These are phyloP conservation scores for Solanum etuberosum DNA, from an alignment of 257 asterid genomes.

Conservation along the genomic window DNA sequence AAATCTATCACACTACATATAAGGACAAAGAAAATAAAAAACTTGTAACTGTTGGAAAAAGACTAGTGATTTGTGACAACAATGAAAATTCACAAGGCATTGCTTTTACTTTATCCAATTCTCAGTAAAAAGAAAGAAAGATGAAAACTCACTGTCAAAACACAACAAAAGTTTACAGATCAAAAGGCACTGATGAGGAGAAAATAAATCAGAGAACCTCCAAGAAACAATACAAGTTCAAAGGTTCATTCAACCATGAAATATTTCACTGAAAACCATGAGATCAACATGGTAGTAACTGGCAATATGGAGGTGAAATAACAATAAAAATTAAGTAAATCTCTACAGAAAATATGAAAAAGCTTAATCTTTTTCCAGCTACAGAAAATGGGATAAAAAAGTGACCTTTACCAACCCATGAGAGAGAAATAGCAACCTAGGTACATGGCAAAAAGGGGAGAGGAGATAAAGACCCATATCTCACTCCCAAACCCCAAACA, in stretches of 20 bases:
- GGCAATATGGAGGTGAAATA: background rate
- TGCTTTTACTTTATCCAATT: constrained; percentile 8
- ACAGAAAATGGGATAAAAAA: constrained; percentile 8
- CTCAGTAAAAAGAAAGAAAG: background rate
- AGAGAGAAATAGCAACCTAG: background rate
- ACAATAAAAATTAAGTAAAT: background rate
- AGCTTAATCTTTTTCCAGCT: background rate
- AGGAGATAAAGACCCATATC: constrained; percentile 3
- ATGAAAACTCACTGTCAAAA: background rate
- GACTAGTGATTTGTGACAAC: constrained; percentile 21
- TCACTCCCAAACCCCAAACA: background rate
- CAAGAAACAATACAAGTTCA: background rate
- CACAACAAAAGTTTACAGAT: background rate
- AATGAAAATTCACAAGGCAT: constrained; percentile 1
- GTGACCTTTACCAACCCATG: constrained; percentile 15
- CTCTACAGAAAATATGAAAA: background rate
- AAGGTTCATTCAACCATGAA: background rate
- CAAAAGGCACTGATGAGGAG: background rate
- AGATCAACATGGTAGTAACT: background rate
- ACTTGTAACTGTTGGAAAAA: constrained; percentile 19
- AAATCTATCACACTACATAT: constrained; percentile 28
- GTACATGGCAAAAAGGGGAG: background rate
- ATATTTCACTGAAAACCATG: background rate
- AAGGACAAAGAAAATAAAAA: constrained; percentile 17
- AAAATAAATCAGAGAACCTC: background rate